phyloP scores from a whole-genome alignment of 1,284 basidiomycete species.

The Boletus albobrunnescens region DNA sequence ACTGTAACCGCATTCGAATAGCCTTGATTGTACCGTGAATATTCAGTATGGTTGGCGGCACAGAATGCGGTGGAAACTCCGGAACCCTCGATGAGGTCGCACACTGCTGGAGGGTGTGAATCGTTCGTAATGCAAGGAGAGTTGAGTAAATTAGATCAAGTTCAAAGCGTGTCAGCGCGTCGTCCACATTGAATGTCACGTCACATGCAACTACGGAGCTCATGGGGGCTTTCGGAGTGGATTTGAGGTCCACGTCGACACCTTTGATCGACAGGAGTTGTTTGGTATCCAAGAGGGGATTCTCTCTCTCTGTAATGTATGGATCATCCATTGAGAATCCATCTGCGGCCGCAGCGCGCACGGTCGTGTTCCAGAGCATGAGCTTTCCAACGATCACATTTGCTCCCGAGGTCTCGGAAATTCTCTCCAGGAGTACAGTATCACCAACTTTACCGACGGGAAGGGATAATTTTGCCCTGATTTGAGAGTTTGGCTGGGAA shows the following conservation, averaged over 20 bases:
- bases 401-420: conserved; percentile 31
- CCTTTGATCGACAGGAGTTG: conserved; percentile 48
- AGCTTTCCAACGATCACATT: conserved; percentile 42
- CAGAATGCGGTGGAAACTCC: conserved; percentile 9
- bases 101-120: conserved; percentile 41
- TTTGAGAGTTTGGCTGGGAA: conserved; percentile 41
- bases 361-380: conserved; percentile 43
- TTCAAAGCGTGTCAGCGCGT: conserved; percentile 49
- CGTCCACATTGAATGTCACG: conserved; percentile 27
- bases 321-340: conserved; percentile 62
- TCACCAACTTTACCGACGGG: conserved; percentile 61
- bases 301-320: conserved; percentile 49
- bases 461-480: conserved; percentile 49
- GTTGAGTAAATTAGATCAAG: conserved; percentile 73
- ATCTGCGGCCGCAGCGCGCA: conserved; percentile 61
- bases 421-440: conserved; percentile 47
- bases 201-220: conserved; percentile 15
- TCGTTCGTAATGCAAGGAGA: conserved; percentile 60
- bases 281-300: conserved; percentile 38
- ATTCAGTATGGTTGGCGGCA: conserved; percentile 21
- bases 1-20: conserved; percentile 44
- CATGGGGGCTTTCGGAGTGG: conserved; percentile 27
- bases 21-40: conserved; percentile 38
- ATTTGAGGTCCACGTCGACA: conserved; percentile 36
- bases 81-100: conserved; percentile 28